These are phyloP conservation scores for Alternaria sp. DNA, from an alignment of 2,329 filamentous ascomycete genomes.

Conservation along the genomic window DNA sequence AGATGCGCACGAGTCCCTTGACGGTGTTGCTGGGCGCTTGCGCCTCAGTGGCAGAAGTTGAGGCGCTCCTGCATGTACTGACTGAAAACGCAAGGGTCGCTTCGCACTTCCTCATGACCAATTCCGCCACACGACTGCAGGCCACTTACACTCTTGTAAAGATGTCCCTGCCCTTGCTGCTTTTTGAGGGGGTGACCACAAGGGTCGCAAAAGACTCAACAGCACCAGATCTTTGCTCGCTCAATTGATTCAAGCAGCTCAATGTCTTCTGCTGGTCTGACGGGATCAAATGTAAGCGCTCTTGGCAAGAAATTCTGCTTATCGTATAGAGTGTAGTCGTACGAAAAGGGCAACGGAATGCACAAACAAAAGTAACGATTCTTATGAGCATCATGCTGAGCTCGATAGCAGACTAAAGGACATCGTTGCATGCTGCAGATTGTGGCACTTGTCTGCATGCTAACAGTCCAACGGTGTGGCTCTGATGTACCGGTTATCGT, in stretches of 20 bases:
- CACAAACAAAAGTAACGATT: background rate
- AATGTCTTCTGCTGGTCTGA: background rate
- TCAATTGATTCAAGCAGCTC: background rate
- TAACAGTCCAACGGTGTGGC: constrained; percentile 2
- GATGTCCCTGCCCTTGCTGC: background rate
- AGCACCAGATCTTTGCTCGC: background rate
- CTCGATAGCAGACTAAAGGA: background rate
- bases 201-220: background rate
- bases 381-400: background rate
- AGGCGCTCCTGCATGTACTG: background rate
- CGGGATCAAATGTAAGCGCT: background rate
- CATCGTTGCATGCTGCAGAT: background rate
- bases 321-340: background rate
- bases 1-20: background rate
- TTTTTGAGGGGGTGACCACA: background rate
- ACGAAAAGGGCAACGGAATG: background rate
- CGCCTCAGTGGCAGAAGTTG: background rate
- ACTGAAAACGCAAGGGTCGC: background rate
- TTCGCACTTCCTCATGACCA: background rate
- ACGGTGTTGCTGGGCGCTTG: background rate
- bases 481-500: constrained; percentile 11
- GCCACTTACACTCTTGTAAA: background rate
- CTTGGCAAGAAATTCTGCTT: background rate
- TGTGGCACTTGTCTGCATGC: background rate
- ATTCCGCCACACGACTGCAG: background rate